These are phyloP conservation scores for Fusarium tuaranense DNA, from an alignment of 2,329 filamentous ascomycete genomes.

Conservation along the genomic window DNA sequence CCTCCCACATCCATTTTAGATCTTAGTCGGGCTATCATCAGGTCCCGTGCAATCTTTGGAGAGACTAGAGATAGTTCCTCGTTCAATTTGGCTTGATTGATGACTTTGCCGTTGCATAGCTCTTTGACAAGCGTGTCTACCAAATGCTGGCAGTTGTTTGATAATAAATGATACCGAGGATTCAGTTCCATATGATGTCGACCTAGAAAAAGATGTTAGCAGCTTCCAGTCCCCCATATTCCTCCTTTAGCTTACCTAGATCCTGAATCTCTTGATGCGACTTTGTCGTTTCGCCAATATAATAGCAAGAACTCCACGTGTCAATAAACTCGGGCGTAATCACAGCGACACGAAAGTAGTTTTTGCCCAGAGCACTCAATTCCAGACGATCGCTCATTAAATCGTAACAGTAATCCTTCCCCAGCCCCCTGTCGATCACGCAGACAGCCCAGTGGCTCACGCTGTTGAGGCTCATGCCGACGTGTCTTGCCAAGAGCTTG, in stretches of 20 bases:
- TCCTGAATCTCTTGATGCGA: conserved; percentile 38
- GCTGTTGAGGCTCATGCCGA: conserved; percentile 42
- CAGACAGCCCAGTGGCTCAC: conserved; percentile 44
- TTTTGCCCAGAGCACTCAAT: conserved; percentile 37
- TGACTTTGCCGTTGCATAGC: conserved; percentile 42
- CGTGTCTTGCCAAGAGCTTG: conserved; percentile 35
- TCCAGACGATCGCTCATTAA: conserved; percentile 43
- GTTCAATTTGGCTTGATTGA: conserved; percentile 40
- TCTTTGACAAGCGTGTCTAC: conserved; percentile 42
- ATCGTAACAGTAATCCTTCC: conserved; percentile 39
- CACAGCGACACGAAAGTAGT: conserved; percentile 37
- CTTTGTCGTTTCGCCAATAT: conserved; percentile 43
- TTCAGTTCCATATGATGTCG: conserved; percentile 29
- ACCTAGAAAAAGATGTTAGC: conserved; percentile 15
- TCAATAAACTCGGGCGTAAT: conserved; percentile 39
- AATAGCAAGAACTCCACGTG: conserved; percentile 43
- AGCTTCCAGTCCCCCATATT: too few relatives aligned
- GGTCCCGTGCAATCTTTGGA: conserved; percentile 40
- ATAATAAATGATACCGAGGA: conserved; percentile 35
- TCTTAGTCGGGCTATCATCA: conserved; percentile 32
- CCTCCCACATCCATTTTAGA: conserved; percentile 34
- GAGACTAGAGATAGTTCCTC: conserved; percentile 36
- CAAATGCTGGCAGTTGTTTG: conserved; percentile 42
- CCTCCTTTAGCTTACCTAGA: conserved; percentile 21
- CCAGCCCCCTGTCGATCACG: conserved; percentile 38